phyloP scores from a whole-genome alignment of 2,329 filamentous ascomycete genomes.

The Thielaviopsis musarum region DNA sequence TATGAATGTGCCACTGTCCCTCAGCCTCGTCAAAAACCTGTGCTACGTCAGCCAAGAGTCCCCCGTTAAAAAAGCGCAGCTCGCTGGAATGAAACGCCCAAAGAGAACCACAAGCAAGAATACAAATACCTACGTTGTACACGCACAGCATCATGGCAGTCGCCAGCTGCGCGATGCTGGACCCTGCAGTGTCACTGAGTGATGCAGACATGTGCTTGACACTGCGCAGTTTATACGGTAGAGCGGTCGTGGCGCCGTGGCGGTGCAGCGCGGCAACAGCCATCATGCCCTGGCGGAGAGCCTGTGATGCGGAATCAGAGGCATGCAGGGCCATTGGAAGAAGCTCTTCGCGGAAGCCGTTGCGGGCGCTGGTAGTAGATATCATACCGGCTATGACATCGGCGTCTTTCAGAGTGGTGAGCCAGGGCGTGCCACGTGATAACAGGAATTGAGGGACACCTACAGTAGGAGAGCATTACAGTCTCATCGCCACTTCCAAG shows the following conservation, averaged over 20 bases:
- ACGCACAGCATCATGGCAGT: slow-evolving; percentile 35
- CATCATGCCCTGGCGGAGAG: slow-evolving; percentile 27
- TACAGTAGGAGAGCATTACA: slow-evolving; percentile 3
- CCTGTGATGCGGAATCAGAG: slow-evolving; percentile 20
- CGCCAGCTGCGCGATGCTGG: slow-evolving; percentile 25
- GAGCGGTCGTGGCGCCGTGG: slow-evolving; percentile 22
- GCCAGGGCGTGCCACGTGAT: neutral
- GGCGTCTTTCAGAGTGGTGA: slow-evolving; percentile 19
- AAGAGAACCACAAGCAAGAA: neutral
- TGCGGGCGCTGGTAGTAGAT: slow-evolving; percentile 28
- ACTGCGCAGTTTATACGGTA: slow-evolving; percentile 26
- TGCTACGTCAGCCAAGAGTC: neutral
- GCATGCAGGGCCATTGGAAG: slow-evolving; percentile 28
- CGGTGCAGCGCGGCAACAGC: slow-evolving; percentile 28
- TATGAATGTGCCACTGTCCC: slow-evolving; percentile 28
- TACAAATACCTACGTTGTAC: slow-evolving; percentile 24
- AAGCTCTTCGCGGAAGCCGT: slow-evolving; percentile 29
- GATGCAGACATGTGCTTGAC: slow-evolving; percentile 24
- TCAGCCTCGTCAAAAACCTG: slow-evolving; percentile 32
- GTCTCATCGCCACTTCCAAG: neutral
- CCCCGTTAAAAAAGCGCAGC: slow-evolving; percentile 11
- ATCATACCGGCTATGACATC: slow-evolving; percentile 26
- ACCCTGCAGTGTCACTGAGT: slow-evolving; percentile 18
- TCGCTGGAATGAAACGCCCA: neutral
- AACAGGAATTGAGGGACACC: neutral